These are phyloP conservation scores for Onygenales sp. DNA, from an alignment of 2,329 filamentous ascomycete genomes.

Conservation along the genomic window DNA sequence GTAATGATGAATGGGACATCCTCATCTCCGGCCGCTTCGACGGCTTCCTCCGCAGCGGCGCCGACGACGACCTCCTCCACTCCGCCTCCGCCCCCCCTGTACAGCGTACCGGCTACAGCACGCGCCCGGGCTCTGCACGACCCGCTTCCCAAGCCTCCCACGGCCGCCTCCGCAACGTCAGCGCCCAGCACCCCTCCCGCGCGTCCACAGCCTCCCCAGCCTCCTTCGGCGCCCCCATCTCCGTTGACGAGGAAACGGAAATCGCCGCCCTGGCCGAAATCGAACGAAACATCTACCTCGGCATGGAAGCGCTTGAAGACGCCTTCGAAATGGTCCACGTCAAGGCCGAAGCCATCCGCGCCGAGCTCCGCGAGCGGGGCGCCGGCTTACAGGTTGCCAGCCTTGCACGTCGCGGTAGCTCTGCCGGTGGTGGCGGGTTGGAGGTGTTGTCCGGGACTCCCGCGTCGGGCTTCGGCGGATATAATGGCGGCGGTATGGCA, in stretches of 20 bases:
- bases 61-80: slow-evolving; percentile 46
- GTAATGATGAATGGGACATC: slow-evolving; percentile 91
- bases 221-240: slow-evolving; percentile 63
- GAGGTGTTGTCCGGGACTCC: slow-evolving; percentile 4
- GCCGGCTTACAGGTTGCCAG: slow-evolving; percentile 56
- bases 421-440: slow-evolving; percentile 1
- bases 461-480: neutral
- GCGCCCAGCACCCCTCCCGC: slow-evolving; percentile 36
- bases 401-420: slow-evolving; percentile 31
- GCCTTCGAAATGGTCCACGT: slow-evolving; percentile 87
- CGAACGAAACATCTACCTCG: slow-evolving; percentile 82
- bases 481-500: slow-evolving; percentile 10
- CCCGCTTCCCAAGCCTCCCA: slow-evolving; percentile 20
- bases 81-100: slow-evolving; percentile 14
- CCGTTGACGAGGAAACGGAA: slow-evolving; percentile 87
- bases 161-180: slow-evolving; percentile 31
- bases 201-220: slow-evolving; percentile 52
- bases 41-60: slow-evolving; percentile 89
- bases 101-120: slow-evolving; percentile 17
- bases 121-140: slow-evolving; percentile 21
- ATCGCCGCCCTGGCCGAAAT: slow-evolving; percentile 83
- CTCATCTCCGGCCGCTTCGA: slow-evolving; percentile 89
- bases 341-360: slow-evolving; percentile 71
- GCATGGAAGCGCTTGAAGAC: slow-evolving; percentile 91
- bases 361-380: slow-evolving; percentile 68